Base-by-base conservation (phyloP, 2,329 filamentous ascomycete genomes). In the Fusarium metavorans region DNA sequence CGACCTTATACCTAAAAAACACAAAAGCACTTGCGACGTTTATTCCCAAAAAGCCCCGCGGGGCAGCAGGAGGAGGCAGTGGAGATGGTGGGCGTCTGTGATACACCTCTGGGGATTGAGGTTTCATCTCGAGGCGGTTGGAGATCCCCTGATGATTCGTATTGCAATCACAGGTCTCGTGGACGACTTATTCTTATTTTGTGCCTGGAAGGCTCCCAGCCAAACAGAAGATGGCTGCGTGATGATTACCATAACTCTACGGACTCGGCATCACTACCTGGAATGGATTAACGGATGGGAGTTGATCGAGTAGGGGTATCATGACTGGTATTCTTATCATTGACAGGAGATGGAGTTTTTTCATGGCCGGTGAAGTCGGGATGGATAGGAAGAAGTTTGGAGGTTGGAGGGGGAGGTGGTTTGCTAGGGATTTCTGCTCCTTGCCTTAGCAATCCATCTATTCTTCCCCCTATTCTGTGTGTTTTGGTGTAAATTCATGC, bases 1-100 rank as follows among this genome's bases (percentile, higher is more conserved):
- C 71, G 71, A 76, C 73, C 61, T 72, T 67, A 74, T 72, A 77
- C 75, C 71, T 77, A 77, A 68, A 78, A 77, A 67, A 41, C 54
- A 64, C 66, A 73, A 78, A 77, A 77, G 73, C 68, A 70, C 54
- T 62, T 76, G 69, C 59, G 62, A 72, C 66, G 66, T 70, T 69
- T 63, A 75, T 72, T 69, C 67, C 59, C 68, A 72, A 77, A 69
- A 67, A 43, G 63, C 54, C 70, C 58, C 23, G 59, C 27, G 48
- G 43, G 66, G 66, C 59, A 73, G n/a, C 23, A 57, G 52, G 37
- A 50, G 37, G 60, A 62, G 45, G 52, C 43, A 25, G 39, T 52
- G 45, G 59, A 39, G 54, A 64, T 39, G 68, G 45, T 23, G 39
- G 52, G 58, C 48, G 52, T 57, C 18, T 62, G 48, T 34, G 43